Percentiles rank a stretch among this genome's conserved stretches.
These are phyloP conservation scores for Neonectria coccinea DNA, from an alignment of 2,329 filamentous ascomycete species.

Conservation along the genomic window DNA sequence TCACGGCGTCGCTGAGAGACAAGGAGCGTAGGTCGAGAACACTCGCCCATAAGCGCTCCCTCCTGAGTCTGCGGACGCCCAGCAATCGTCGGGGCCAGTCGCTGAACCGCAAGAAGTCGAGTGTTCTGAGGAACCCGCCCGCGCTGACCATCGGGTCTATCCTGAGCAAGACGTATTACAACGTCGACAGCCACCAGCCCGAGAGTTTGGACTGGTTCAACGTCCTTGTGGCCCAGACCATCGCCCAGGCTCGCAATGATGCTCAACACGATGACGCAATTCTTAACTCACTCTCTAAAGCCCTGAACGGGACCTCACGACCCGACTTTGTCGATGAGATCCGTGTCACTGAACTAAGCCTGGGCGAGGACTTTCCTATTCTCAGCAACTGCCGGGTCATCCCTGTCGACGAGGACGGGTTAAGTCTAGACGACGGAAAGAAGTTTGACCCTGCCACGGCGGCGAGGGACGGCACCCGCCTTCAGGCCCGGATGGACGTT, in stretches of 20 bases:
- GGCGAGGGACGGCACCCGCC: slow-evolving; percentile 73
- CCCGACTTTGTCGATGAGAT: slow-evolving; percentile 96
- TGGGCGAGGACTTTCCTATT: slow-evolving; percentile 98
- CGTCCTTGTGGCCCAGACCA: slow-evolving; percentile 94
- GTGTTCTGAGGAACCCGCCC: slow-evolving; percentile 77
- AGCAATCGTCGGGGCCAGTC: slow-evolving; percentile 56
- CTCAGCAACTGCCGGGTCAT: slow-evolving; percentile 98
- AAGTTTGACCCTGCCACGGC: slow-evolving; percentile 65
- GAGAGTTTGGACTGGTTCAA: slow-evolving; percentile 99
- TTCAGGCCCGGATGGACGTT: slow-evolving; percentile 97
- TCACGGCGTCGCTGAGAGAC: slow-evolving; percentile 79
- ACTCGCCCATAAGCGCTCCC: slow-evolving; percentile 79
- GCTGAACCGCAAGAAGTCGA: slow-evolving; percentile 75
- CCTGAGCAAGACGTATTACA: slow-evolving; percentile 97
- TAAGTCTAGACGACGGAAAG: slow-evolving; percentile 64
- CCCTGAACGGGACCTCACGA: slow-evolving; percentile 86
- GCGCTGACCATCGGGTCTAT: slow-evolving; percentile 92
- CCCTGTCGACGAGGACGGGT: slow-evolving; percentile 84
- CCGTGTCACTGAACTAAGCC: slow-evolving; percentile 88
- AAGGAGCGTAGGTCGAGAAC: slow-evolving; percentile 80
- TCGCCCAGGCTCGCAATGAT: slow-evolving; percentile 93
- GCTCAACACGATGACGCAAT: slow-evolving; percentile 93
- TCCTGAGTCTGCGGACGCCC: slow-evolving; percentile 70
- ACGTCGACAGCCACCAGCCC: slow-evolving; percentile 93
- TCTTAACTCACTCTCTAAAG: slow-evolving; percentile 82